Evolutionary conservation across 2,329 filamentous ascomycete species (phyloP), one percentile per base, ranked within the genome.

Genomic region (Ophiostoma montium): DNA sequence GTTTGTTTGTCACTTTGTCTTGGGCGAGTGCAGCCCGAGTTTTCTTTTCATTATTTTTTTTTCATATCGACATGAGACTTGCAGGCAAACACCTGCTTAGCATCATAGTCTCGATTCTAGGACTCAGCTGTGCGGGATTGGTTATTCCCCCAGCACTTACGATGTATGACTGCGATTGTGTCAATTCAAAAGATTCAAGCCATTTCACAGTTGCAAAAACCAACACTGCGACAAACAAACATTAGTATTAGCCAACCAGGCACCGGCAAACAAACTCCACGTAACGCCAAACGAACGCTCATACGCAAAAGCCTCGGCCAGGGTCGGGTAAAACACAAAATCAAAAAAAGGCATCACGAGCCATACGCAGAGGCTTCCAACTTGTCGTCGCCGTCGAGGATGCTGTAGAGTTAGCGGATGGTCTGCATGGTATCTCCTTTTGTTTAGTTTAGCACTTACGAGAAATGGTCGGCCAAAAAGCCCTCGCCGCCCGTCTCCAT

Each of bases 401-500:
- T 68, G 3, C 74, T 77, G 41, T 12, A 46, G 15, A 45, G 49
- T 46, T 43, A 52, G 47, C 30, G 32, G 10, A 33, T 16, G n/a
- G n/a, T n/a, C n/a, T n/a, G n/a, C n/a, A n/a, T n/a, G n/a, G n/a
- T n/a, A n/a, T n/a, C n/a, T n/a, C n/a, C n/a, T n/a, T n/a, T n/a
- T n/a, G n/a, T n/a, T n/a, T n/a, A n/a, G n/a, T n/a, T n/a, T n/a
- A n/a, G n/a, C 2, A 71, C 88, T 74, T 70, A 95, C 87, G 87
- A 94, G 63, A 88, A 95, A 62, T 94, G 86, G 63, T 94, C 94
- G 47, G 89, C 81, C 57, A 98, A 67, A 45, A 84, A 86, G 0
- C 92, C 92, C 66, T 98, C 92, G 21, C 92, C 92, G 16, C 92
- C 92, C 53, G 86, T 85, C 58, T 94, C 89, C 70, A 98, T 78